These are phyloP conservation scores for Mycena chlorophos DNA, from an alignment of 768 basidiomycete species.

Conservation along the genomic window DNA sequence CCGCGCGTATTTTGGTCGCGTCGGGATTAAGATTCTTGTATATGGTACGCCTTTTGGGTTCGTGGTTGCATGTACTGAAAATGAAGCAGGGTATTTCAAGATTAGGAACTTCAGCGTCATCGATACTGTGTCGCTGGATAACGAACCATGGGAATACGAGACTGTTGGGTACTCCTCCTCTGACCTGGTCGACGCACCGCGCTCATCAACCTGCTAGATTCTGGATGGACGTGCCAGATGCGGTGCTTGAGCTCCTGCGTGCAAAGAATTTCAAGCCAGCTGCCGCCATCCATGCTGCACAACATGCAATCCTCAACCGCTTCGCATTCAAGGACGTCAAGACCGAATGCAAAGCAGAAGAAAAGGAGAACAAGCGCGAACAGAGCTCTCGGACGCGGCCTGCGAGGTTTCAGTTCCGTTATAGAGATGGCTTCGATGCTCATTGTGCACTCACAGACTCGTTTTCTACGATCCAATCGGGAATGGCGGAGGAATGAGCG, in stretches of 20 bases:
- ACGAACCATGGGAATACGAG: slow-evolving; percentile 72
- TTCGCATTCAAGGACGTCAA: slow-evolving; percentile 70
- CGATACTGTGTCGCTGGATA: slow-evolving; percentile 76
- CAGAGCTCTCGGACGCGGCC: slow-evolving; percentile 65
- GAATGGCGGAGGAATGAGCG: slow-evolving; percentile 68
- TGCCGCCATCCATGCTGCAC: slow-evolving; percentile 81
- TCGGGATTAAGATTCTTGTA: slow-evolving; percentile 66
- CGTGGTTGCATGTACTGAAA: neutral
- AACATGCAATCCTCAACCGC: slow-evolving; percentile 80
- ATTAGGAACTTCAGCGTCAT: slow-evolving; percentile 60
- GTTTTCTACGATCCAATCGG: slow-evolving; percentile 79
- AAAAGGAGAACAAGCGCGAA: slow-evolving; percentile 65
- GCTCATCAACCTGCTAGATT: slow-evolving; percentile 4
- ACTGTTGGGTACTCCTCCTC: slow-evolving; percentile 51
- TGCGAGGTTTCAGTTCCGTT: slow-evolving; percentile 46
- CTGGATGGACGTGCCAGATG: slow-evolving; percentile 61
- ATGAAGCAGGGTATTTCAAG: slow-evolving; percentile 70
- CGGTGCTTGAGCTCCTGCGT: slow-evolving; percentile 46
- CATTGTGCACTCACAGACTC: slow-evolving; percentile 44
- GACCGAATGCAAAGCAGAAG: slow-evolving; percentile 81
- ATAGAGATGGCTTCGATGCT: slow-evolving; percentile 6
- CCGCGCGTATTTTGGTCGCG: slow-evolving; percentile 67
- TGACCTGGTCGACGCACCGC: neutral
- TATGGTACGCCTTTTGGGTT: slow-evolving; percentile 54
- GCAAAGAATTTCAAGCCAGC: slow-evolving; percentile 63